Conservation (phyloP, 495 filamentous ascomycete species). For the Rhizodiscina lignyota region DNA sequence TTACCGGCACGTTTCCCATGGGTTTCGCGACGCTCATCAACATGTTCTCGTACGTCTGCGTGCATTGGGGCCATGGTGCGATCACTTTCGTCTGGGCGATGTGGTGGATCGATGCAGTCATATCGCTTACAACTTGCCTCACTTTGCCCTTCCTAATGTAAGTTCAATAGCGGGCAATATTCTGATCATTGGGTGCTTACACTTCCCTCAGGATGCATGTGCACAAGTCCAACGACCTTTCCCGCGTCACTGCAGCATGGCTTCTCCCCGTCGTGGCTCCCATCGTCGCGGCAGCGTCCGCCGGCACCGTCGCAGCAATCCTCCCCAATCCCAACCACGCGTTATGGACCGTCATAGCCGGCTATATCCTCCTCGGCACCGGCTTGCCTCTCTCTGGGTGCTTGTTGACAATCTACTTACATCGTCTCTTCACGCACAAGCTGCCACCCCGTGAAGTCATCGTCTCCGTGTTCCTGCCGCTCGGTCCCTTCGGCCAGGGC, state of each 20-base stretch:
- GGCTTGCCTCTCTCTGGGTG: constrained; percentile 37
- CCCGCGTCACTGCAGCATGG: constrained; percentile 40
- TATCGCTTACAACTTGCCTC: constrained; percentile 33
- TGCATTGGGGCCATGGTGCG: constrained; percentile 17
- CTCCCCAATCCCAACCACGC: constrained; percentile 34
- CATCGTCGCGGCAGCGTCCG: constrained; percentile 41
- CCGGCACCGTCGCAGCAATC: constrained; percentile 34
- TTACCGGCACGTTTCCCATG: constrained; percentile 47
- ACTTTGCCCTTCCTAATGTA: constrained; percentile 40
- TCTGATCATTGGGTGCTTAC: background rate
- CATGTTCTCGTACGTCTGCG: constrained; percentile 38
- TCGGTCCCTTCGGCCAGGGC: constrained; percentile 43
- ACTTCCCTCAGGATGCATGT: constrained; percentile 14
- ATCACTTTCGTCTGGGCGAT: constrained; percentile 25
- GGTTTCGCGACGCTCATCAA: constrained; percentile 45
- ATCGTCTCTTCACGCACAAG: constrained; percentile 38
- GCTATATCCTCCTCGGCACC: constrained; percentile 43
- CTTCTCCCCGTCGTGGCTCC: constrained; percentile 42
- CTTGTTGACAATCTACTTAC: constrained; percentile 43
- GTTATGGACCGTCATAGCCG: constrained; percentile 36
- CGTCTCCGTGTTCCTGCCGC: constrained; percentile 42
- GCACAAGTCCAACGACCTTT: constrained; percentile 19
- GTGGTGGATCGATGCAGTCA: constrained; percentile 41
- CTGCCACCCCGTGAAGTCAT: constrained; percentile 41
- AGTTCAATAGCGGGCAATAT: constrained; percentile 4